Base-by-base conservation (phyloP, 2,329 filamentous ascomycete species). In the Aspergillus fumigatus region DNA sequence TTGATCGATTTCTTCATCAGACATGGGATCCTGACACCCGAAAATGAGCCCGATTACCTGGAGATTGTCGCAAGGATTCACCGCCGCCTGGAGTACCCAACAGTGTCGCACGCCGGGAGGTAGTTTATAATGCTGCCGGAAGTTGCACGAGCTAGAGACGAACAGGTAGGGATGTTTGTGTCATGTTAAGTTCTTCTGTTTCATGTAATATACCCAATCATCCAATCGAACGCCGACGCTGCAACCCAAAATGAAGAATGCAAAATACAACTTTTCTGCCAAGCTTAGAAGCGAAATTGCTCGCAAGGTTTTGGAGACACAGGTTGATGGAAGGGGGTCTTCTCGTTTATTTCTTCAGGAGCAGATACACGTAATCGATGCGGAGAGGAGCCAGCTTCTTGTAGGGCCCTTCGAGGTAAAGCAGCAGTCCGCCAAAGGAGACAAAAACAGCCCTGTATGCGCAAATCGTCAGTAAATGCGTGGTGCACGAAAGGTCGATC, bases 301-400 rank as follows among this genome's bases (percentile, higher is more conserved):
- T 29, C 17, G 48, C 10, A 21, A 19, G 6, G 7, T 17, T 48
- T 50, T 11, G 11, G 19, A 14, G 41, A 23, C 19, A 26, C 23
- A 26, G 53, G 40, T 51, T 38, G 51, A 48, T 47, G 35, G 23
- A 50, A 53, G 27, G 49, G 32, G 52, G n/a, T 17, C 40, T 29
- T 29, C 26, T 35, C 54, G 47, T 60, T 70, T 73, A 93, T 86
- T 95, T 96, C 85, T 97, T 99, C 66, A 96, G 80, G 59, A 97
- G 82, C 59, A 99, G 83, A 73, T 99, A 99, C 62, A 95, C 86
- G 71, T 96, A 88, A 73, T 99, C 94, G 68, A 97, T 93, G 67
- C 92, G 86, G 70, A 99, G 78, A 27, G 92, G 89, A 35, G 89
- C 95, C 61, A 99, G 84, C 80, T 96, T 97, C 82, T 94, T 95